phyloP scores from a whole-genome alignment of 352 stramenopile genomes.

The Elongisporangium senticosum region DNA sequence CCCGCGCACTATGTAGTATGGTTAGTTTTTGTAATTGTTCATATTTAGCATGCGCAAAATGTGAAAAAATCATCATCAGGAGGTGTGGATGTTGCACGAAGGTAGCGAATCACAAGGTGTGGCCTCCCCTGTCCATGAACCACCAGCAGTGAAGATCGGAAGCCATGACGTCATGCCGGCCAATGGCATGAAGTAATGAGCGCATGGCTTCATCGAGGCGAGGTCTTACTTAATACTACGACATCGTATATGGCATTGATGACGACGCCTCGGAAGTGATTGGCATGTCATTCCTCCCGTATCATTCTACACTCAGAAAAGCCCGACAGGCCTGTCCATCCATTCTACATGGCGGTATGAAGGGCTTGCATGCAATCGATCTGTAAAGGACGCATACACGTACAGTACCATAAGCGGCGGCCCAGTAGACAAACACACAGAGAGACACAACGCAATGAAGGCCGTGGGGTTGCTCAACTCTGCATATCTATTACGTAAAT shows the following conservation, averaged over 20 bases:
- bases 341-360: neutral
- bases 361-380: neutral
- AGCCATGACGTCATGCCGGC: neutral
- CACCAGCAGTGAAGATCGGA: neutral
- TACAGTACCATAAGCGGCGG: neutral
- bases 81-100: neutral
- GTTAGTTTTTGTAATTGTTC: neutral
- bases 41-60: neutral
- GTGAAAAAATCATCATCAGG: neutral
- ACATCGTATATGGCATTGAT: neutral
- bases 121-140: neutral
- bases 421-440: neutral
- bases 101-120: neutral
- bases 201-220: too few relatives aligned
- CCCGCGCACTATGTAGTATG: constrained; percentile 10
- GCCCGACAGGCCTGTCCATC: neutral
- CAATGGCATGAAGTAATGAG: neutral
- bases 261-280: neutral
- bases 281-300: neutral
- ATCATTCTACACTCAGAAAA: neutral
- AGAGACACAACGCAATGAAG: neutral
- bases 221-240: too few relatives aligned
- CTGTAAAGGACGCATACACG: neutral
- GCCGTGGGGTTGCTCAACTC: neutral
- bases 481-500: constrained; percentile 1